A percentile compares a stretch with the other conserved stretches of the same genome.
Evolutionary conservation across 2,329 filamentous ascomycete species (phyloP).

Genomic region (Rhytidhysteron rufulum): DNA sequence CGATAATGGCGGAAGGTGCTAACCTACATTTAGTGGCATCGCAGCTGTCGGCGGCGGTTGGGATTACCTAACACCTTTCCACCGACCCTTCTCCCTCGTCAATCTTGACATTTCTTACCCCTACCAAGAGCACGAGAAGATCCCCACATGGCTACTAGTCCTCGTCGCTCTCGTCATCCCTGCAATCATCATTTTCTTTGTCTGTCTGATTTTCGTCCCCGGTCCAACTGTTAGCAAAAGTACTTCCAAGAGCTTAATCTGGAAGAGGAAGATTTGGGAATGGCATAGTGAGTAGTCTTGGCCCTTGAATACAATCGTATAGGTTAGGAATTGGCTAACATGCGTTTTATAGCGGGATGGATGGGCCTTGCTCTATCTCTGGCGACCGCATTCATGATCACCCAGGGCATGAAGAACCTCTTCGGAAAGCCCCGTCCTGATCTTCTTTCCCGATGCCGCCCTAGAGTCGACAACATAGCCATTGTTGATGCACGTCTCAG

Average conservation of each 20-base stretch:
- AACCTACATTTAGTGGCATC: constrained; percentile 42
- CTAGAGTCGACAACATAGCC: constrained; percentile 63
- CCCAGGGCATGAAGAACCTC: constrained; percentile 77
- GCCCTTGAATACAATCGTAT: background rate
- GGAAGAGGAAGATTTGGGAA: constrained; percentile 86
- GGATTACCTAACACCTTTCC: constrained; percentile 59
- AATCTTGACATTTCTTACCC: constrained; percentile 80
- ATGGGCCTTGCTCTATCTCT: constrained; percentile 74
- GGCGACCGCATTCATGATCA: constrained; percentile 72
- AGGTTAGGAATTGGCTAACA: background rate
- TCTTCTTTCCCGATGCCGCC: constrained; percentile 67
- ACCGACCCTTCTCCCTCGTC: constrained; percentile 66
- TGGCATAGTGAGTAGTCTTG: constrained; percentile 55
- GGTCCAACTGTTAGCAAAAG: constrained; percentile 62
- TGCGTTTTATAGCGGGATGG: constrained; percentile 59
- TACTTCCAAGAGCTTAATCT: constrained; percentile 63
- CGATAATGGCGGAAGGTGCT: no score
- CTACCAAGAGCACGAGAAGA: constrained; percentile 64
- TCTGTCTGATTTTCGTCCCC: constrained; percentile 68
- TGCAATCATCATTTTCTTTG: constrained; percentile 62
- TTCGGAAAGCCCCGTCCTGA: constrained; percentile 64
- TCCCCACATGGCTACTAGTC: constrained; percentile 63
- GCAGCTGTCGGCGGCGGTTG: constrained; percentile 59
- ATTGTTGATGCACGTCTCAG: constrained; percentile 57
- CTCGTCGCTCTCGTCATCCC: constrained; percentile 64